A percentile compares a stretch with the other conserved stretches of the same genome.
Conservation (phyloP, 148 eudicot genomes). For the Tetragonia tetragonoides region DNA sequence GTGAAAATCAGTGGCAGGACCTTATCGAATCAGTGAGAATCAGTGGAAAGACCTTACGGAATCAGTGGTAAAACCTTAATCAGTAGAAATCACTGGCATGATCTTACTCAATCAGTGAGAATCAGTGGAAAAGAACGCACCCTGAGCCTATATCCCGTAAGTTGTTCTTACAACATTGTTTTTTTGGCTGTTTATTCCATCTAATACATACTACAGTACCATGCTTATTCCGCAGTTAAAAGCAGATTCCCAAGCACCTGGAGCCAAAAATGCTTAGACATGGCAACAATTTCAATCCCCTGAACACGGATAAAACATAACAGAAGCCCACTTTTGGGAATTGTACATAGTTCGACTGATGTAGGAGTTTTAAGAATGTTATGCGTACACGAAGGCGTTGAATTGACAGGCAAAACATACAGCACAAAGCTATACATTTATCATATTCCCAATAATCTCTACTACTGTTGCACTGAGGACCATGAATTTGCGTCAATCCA, state of each 20-base stretch:
- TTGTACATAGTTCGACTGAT: background rate
- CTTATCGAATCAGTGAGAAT: too few species aligned
- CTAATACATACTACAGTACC: too few species aligned
- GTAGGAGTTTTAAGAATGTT: background rate
- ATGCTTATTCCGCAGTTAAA: background rate
- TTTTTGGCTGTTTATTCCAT: too few species aligned
- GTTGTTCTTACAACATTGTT: too few species aligned
- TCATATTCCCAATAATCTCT: background rate
- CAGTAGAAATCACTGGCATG: too few species aligned
- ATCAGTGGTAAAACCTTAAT: too few species aligned
- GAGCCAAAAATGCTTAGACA: background rate
- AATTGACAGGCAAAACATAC: background rate
- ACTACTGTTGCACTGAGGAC: slow-evolving; percentile 40
- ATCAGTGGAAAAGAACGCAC: too few species aligned
- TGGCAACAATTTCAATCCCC: background rate
- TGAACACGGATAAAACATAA: background rate
- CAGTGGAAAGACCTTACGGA: too few species aligned
- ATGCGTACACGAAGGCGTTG: background rate
- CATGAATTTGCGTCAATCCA: slow-evolving; percentile 74
- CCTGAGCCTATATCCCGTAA: too few species aligned
- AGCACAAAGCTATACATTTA: background rate
- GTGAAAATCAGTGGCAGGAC: too few species aligned
- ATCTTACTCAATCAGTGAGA: too few species aligned
- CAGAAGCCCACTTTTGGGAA: background rate
- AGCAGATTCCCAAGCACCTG: background rate